A percentile compares a stretch with the other conserved stretches of the same genome.
These are phyloP conservation scores for Phytophthora europaea DNA, from an alignment of 352 stramenopile species.

Conservation along the genomic window DNA sequence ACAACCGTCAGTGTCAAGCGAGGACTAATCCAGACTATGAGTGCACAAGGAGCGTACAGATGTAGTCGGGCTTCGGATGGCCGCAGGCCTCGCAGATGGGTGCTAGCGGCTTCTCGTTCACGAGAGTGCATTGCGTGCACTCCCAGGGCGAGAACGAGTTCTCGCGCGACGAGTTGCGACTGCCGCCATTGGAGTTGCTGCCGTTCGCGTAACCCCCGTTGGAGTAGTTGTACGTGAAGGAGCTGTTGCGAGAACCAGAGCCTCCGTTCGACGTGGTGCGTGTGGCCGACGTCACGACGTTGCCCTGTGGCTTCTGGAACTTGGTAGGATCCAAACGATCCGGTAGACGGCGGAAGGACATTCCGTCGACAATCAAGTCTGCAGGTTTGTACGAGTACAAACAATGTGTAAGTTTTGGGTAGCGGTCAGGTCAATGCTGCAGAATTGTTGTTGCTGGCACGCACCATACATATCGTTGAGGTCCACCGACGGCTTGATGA, in stretches of 20 bases:
- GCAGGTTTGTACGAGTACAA: not conserved
- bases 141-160: conserved; percentile 78
- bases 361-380: conserved; percentile 86
- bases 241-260: conserved; percentile 42
- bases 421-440: not conserved
- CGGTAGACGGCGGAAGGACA: conserved; percentile 82
- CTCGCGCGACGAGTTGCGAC: conserved; percentile 51
- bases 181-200: conserved; percentile 33
- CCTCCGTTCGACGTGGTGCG: conserved; percentile 23
- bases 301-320: conserved; percentile 40
- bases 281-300: conserved; percentile 38
- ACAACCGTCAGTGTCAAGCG: not conserved
- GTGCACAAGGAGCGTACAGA: conserved; percentile 46
- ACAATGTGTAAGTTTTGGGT: not conserved
- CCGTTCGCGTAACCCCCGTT: conserved; percentile 24
- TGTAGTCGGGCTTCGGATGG: conserved; percentile 66
- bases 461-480: conserved; percentile 91
- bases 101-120: conserved; percentile 82
- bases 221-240: conserved; percentile 57
- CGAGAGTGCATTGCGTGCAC: conserved; percentile 76
- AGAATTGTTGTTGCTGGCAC: conserved; percentile 6
- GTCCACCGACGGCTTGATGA: conserved; percentile 88
- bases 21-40: not conserved
- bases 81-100: conserved; percentile 83
- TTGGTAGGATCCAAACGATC: conserved; percentile 66